These are phyloP conservation scores for Alternaria sp. DNA, from an alignment of 2,329 filamentous ascomycete genomes.

Conservation along the genomic window DNA sequence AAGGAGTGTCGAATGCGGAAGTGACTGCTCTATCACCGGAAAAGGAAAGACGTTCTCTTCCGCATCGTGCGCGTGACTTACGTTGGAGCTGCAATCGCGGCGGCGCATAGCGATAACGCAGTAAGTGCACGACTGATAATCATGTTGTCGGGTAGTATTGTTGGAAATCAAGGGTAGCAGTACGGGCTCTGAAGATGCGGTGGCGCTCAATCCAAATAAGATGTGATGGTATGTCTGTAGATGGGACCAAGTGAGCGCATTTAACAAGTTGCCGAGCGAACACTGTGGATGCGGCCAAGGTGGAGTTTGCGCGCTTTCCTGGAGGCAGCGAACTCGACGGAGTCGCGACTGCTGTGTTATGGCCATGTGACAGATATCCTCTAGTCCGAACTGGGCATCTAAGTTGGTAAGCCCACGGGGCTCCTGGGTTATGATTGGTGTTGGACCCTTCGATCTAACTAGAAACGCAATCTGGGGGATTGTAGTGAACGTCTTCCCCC, in stretches of 20 bases:
- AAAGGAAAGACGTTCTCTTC: constrained; percentile 6
- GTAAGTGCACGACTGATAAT: constrained; percentile 29
- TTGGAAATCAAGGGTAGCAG: constrained; percentile 12
- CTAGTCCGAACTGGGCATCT: constrained; percentile 12
- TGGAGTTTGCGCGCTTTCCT: not conserved
- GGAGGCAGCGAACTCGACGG: constrained; percentile 10
- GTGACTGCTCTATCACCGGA: not conserved
- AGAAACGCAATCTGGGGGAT: not conserved
- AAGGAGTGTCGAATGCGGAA: not conserved
- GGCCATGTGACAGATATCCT: constrained; percentile 5
- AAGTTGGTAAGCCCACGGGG: constrained; percentile 12
- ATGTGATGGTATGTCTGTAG: constrained; percentile 7
- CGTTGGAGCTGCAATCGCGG: constrained; percentile 37
- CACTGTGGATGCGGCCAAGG: constrained; percentile 4
- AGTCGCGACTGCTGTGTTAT: constrained; percentile 3
- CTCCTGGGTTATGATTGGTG: constrained; percentile 8
- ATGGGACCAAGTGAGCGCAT: constrained; percentile 10
- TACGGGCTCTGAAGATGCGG: constrained; percentile 11
- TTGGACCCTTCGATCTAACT: not conserved
- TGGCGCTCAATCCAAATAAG: constrained; percentile 13
- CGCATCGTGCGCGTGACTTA: constrained; percentile 27
- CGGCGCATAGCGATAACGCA: constrained; percentile 29
- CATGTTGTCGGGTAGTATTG: constrained; percentile 27
- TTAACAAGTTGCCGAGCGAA: not conserved
- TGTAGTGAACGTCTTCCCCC: not conserved